These are phyloP conservation scores for Fraxinus pennsylvanica DNA, from an alignment of 257 asterid species.

Conservation along the genomic window DNA sequence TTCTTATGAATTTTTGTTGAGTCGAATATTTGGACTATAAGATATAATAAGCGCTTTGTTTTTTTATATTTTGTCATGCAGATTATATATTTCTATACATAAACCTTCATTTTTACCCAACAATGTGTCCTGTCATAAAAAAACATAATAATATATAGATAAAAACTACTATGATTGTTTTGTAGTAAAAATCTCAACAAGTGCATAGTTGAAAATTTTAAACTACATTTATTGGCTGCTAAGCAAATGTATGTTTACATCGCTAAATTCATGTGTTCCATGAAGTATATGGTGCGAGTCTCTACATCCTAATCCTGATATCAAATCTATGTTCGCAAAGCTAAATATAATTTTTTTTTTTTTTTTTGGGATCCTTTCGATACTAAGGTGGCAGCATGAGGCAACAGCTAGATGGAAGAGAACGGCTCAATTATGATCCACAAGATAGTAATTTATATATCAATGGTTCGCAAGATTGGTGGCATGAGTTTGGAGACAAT, in stretches of 20 bases:
- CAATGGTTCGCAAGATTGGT: conserved; percentile 30
- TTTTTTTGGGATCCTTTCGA: background rate
- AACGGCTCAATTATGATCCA: conserved; percentile 25
- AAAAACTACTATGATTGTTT: background rate
- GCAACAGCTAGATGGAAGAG: conserved; percentile 18
- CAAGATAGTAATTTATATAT: conserved; percentile 19
- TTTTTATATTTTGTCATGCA: too few relatives aligned
- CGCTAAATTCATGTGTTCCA: background rate
- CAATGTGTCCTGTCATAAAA: background rate
- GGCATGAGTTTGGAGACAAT: conserved; percentile 26
- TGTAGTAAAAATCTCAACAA: too few relatives aligned
- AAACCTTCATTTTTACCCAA: background rate
- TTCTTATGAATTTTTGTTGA: background rate
- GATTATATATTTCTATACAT: too few relatives aligned
- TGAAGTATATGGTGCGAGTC: background rate
- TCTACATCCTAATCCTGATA: background rate
- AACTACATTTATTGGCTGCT: background rate
- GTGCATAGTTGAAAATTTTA: background rate
- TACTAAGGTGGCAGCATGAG: conserved; percentile 32
- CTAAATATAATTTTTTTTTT: background rate
- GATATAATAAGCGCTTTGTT: background rate
- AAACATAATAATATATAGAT: background rate
- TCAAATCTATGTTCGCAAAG: background rate
- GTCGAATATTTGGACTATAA: background rate
- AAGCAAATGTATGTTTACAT: background rate